A percentile compares a stretch with the other conserved stretches of the same genome.
These are phyloP conservation scores for Trifolium repens DNA, from an alignment of 306 rosid species.

Conservation along the genomic window DNA sequence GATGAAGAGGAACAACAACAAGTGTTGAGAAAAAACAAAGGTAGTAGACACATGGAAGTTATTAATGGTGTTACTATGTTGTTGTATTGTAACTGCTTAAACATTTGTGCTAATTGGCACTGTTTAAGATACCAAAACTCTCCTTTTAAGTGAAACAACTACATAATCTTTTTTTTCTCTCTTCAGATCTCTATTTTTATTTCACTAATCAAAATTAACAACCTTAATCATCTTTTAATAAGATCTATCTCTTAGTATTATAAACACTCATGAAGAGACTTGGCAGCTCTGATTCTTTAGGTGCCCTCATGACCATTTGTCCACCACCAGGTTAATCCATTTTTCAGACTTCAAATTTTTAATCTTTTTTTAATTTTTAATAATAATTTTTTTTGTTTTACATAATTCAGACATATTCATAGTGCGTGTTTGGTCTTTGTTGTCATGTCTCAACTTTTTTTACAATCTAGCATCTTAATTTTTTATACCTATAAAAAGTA, in stretches of 20 bases:
- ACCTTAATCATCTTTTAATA: conserved; percentile 44
- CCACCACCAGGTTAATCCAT: conserved; percentile 59
- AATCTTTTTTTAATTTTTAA: neutral
- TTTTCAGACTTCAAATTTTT: neutral
- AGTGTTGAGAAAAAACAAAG: conserved; percentile 41
- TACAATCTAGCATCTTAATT: neutral
- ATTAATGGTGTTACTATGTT: conserved; percentile 42
- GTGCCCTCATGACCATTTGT: conserved; percentile 72
- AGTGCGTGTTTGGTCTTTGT: conserved; percentile 17
- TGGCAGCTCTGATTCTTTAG: conserved; percentile 71
- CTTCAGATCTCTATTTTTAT: conserved; percentile 40
- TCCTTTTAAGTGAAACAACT: conserved; percentile 48
- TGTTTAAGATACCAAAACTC: conserved; percentile 47
- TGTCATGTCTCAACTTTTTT: conserved; percentile 41
- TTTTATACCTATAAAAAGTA: neutral
- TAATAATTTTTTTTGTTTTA: neutral
- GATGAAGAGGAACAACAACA: conserved; percentile 58
- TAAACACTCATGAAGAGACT: conserved; percentile 72
- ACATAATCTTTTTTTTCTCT: conserved; percentile 15
- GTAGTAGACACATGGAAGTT: conserved; percentile 40
- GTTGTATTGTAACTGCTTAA: conserved; percentile 28
- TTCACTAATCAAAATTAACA: conserved; percentile 14
- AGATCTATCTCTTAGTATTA: conserved; percentile 42
- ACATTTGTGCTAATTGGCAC: conserved; percentile 51
- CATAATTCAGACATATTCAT: conserved; percentile 45